Conservation (phyloP, 1,139 yeast species). For the Protomyces inundatus region DNA sequence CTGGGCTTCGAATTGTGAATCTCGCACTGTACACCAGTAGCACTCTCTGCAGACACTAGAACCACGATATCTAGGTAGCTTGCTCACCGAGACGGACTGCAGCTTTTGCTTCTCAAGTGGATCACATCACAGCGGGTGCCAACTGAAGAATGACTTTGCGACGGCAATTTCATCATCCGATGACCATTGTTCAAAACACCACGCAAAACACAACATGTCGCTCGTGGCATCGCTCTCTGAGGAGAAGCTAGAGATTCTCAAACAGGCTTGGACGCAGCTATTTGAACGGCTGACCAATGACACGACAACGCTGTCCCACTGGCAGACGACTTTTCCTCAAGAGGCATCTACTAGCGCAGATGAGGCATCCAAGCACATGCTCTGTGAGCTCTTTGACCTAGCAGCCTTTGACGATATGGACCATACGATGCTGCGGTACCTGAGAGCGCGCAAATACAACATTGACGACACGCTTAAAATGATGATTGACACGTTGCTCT, state of each 20-base stretch:
- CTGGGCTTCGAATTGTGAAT: too few relatives aligned
- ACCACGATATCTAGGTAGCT: too few relatives aligned
- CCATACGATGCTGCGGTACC: slow-evolving; percentile 55
- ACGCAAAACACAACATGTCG: neutral
- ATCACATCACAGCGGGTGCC: too few relatives aligned
- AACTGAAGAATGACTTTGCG: too few relatives aligned
- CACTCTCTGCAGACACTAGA: too few relatives aligned
- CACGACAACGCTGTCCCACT: slow-evolving; percentile 4
- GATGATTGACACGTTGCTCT: slow-evolving; percentile 58
- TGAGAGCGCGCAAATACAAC: slow-evolving; percentile 69
- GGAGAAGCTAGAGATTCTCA: slow-evolving; percentile 10
- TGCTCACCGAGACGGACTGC: too few relatives aligned
- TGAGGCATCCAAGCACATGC: slow-evolving; percentile 13
- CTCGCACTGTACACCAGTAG: too few relatives aligned
- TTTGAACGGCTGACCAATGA: slow-evolving; percentile 2
- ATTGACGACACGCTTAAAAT: slow-evolving; percentile 55
- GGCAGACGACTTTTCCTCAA: slow-evolving; percentile 19
- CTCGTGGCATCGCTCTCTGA: slow-evolving; percentile 2
- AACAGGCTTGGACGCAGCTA: slow-evolving; percentile 7
- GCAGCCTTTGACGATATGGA: slow-evolving; percentile 55
- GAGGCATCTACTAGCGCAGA: slow-evolving; percentile 1
- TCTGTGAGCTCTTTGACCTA: slow-evolving; percentile 15
- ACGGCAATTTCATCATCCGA: too few relatives aligned
- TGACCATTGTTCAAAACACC: too few relatives aligned
- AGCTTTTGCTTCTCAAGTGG: too few relatives aligned